Conservation (phyloP, 805 yeast genomes). For the Isabelozyma gotoi region DNA sequence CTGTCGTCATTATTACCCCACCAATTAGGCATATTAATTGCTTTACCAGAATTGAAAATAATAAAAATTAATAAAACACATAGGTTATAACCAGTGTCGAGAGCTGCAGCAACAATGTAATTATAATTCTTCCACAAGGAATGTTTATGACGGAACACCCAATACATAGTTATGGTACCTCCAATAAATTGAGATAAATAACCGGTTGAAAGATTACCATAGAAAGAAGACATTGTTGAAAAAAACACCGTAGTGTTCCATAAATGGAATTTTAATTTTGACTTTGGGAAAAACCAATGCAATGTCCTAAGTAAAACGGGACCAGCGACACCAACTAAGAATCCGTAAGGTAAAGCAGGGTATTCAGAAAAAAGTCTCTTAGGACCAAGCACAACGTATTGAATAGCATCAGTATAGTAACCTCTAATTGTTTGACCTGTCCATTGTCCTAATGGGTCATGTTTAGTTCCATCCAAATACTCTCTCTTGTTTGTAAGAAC, state of each 20-base stretch:
- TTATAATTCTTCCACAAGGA: constrained; percentile 38
- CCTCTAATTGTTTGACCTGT: constrained; percentile 40
- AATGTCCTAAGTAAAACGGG: constrained; percentile 24
- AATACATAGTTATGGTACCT: constrained; percentile 44
- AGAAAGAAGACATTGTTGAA: constrained; percentile 42
- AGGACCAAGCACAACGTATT: constrained; percentile 46
- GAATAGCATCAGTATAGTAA: constrained; percentile 44
- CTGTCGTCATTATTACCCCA: constrained; percentile 42
- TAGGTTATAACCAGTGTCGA: constrained; percentile 46
- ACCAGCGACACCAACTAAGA: constrained; percentile 32
- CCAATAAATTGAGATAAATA: constrained; percentile 42
- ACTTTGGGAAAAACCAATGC: constrained; percentile 24
- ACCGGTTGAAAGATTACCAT: constrained; percentile 47
- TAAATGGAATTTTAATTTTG: constrained; percentile 18
- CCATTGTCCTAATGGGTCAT: constrained; percentile 48
- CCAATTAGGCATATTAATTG: constrained; percentile 35
- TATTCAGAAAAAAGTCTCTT: constrained; percentile 36
- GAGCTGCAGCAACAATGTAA: constrained; percentile 47
- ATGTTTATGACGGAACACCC: constrained; percentile 33
- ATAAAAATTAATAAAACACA: constrained; percentile 35
- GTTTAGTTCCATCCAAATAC: constrained; percentile 26
- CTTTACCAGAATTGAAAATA: constrained; percentile 17
- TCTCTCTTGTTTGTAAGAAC: constrained; percentile 34
- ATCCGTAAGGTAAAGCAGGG: constrained; percentile 41
- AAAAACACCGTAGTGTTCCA: constrained; percentile 47